Base-by-base conservation (phyloP, 805 yeast genomes). In the Maudiozyma barnettii region DNA sequence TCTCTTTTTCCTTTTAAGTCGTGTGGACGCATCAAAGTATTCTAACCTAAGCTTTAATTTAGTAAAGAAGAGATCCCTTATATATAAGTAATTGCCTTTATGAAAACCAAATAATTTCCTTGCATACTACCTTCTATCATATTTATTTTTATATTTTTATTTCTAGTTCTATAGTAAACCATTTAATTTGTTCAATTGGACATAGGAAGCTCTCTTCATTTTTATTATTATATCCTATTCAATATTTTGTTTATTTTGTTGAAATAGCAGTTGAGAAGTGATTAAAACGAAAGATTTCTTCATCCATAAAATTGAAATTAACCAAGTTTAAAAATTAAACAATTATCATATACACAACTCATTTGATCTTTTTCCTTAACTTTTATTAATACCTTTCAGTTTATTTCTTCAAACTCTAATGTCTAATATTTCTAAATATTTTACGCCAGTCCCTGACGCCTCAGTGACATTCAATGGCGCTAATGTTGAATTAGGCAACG, bases 381-480 rank as follows among this genome's bases (percentile, higher is more conserved):
- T 8, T 33, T 18, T n/a, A 9, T 33, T 16, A 20, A n/a, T 36
- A 36, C 39, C 22, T 36, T 9, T 18, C 20, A 16, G 10, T 20
- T 36, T 18, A 7, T 13, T 14, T 14, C 36, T 41, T 33, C 31
- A 18, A 21, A 31, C 30, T 20, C 18, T 18, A 29, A 56, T 56
- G 61, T 54, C 59, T 12, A 33, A 42, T 42, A 49, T 54, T 33
- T 51, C 61, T 7, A 48, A 52, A 23, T 57, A 57, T 48, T 57
- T 57, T 37, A 54, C 52, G 29, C 58, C 60, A 13, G 50, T 57
- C 2, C 46, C 54, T 6, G 55, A 56, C 42, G 56, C 60, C 13
- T 55, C 59, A 3, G 49, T 57, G 22, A 55, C 60, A 3, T 57
- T 57, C 33, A 48, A 57, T 45, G 55, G 56, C 41, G 57, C 61